Base-by-base conservation (phyloP, 202 grass and related monocot species). In the Saccharum hybrid region DNA sequence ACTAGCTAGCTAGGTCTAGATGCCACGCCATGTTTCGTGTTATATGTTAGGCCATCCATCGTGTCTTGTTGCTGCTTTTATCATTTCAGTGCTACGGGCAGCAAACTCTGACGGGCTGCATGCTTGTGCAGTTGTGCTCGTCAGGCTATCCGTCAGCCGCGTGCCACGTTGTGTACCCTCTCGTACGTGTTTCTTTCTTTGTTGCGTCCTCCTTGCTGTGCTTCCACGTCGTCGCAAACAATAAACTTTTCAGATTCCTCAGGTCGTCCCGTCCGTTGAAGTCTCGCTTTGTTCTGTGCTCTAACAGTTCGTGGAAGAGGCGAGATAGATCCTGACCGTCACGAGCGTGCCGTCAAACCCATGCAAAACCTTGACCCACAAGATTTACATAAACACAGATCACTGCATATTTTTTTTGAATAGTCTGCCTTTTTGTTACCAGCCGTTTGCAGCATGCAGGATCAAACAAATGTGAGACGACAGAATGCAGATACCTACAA, bases 181-280 rank as follows among this genome's bases (percentile, higher is more conserved):
- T 79, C 30, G 42, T 39, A 19, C 13, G 42, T 63, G n/a, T 22
- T 10, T 12, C 8, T 61, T 4, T 62, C 8, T 10, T 10, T 4
- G 9, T 23, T 12, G 3, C 9, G 57, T 10, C 57, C 56, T 54
- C 82, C 6, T 26, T 12, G 23, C 1, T 71, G 74, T 72, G 6
- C 16, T 0, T 64, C 56, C 37, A 31, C 19, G 59, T 81, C 7
- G 56, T 57, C 52, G 52, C 52, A 14, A 26, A 46, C 49, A 86
- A 86, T 81, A 81, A 81, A 57, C 28, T 34, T 34, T 33, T 19
- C 39, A 10, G 71, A 36, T 54, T 66, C 2, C 10, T 66, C 19
- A 19, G 6, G 51, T 52, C 42, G 49, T 68, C 63, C 8, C 8
- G 34, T 4, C 34, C 34, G n/a, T 56, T 64, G 26, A 38, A 16